Evolutionary conservation across 768 basidiomycete genomes (phyloP).

Genomic region (Suillus weaverae): DNA sequence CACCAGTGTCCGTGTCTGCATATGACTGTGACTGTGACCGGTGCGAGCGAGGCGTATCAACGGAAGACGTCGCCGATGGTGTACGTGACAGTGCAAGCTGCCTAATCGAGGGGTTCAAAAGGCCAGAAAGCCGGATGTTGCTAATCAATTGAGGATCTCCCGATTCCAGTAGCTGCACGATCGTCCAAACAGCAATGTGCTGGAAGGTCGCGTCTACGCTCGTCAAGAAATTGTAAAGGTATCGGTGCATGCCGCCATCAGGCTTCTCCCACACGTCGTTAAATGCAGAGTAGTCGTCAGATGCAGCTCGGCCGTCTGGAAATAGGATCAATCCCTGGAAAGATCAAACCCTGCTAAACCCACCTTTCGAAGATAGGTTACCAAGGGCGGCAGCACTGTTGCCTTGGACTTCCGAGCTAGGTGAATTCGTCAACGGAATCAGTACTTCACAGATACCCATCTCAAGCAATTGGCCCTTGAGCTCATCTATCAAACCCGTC

Average conservation of each 20-base stretch:
- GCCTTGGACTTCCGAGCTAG: constrained; percentile 96
- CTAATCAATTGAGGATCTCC: constrained; percentile 88
- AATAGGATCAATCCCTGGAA: neutral
- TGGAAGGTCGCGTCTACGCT: constrained; percentile 97
- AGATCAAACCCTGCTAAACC: constrained; percentile 14
- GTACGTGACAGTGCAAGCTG: constrained; percentile 74
- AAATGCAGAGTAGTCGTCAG: constrained; percentile 94
- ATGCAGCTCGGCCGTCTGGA: constrained; percentile 68
- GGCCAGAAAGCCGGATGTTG: constrained; percentile 82
- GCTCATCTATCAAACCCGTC: constrained; percentile 64
- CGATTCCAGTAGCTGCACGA: constrained; percentile 96
- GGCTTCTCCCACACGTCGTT: constrained; percentile 98
- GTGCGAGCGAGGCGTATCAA: constrained; percentile 73
- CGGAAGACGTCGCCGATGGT: constrained; percentile 68
- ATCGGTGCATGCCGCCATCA: constrained; percentile 94
- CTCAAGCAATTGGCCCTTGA: constrained; percentile 94
- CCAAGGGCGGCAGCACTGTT: constrained; percentile 98
- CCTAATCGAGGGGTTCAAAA: constrained; percentile 85
- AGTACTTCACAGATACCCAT: constrained; percentile 98
- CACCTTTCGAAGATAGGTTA: constrained; percentile 95
- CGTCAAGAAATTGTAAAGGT: constrained; percentile 90
- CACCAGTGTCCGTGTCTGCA: constrained; percentile 80
- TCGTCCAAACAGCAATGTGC: constrained; percentile 99
- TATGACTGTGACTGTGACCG: constrained; percentile 70
- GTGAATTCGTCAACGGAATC: constrained; percentile 94